Base-by-base conservation (phyloP, 2,329 filamentous ascomycete species). In the Fusarium cicatricum region DNA sequence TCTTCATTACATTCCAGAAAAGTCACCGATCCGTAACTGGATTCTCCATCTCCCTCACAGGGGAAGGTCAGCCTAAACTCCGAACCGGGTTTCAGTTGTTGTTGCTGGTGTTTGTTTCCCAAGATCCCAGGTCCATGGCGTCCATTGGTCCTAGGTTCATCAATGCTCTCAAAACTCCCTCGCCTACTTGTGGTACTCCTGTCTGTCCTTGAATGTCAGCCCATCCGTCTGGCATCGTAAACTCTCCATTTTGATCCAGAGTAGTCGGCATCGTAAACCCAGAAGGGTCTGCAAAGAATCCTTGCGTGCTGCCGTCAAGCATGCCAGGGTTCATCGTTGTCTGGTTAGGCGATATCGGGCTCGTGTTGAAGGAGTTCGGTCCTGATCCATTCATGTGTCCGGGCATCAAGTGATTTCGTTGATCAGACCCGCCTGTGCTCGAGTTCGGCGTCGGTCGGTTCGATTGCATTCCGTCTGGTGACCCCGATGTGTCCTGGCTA, bases 121-220 rank as follows among this genome's bases (percentile, higher is more conserved):
- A 83, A 28, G 76, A 72, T 14, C 74, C 75, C 53, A 83, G 72
- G 60, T 85, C 84, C 81, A 88, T 85, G 11, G 80, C 80, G 60
- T 87, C 84, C 79, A 88, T 84, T 0, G 83, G 77, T 8, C 81
- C 81, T 75, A 86, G 80, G 49, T 80, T 82, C 80, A 86, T 84
- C 51, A 87, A 72, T 9, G 82, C 80, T 52, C 82, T 76, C 40
- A 87, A 71, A 37, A 87, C 79, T 0, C 84, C 83, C 42, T 87
- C 84, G 0, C 82, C 80, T 12, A 85, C 80, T 5, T 82, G 82
- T 16, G 82, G 81, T 74, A 85, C 81, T 9, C 77, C 80, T 8
- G 76, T 71, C 46, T 80, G 76, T 16, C 73, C 74, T 34, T 72
- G 64, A 28, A 80, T 66, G 39, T 77, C 71, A 28, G 72, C 66